Evolutionary conservation across 306 rosid genomes (phyloP).

Genomic region (Sophora flavescens): DNA sequence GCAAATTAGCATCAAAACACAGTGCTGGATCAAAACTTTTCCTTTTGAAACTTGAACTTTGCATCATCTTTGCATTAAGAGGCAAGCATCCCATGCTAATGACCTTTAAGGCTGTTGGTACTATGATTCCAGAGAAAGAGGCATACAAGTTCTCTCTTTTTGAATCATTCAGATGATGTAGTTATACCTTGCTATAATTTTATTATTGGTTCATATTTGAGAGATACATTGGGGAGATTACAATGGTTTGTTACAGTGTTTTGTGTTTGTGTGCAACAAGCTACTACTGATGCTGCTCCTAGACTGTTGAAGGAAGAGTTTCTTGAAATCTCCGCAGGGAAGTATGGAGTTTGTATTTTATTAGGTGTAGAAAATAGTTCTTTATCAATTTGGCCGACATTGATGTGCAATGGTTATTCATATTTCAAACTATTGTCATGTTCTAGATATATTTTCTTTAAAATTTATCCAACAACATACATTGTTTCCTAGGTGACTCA

Average conservation of each 20-base stretch:
- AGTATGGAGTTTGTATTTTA: background rate
- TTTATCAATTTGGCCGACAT: background rate
- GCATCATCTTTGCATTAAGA: conserved; percentile 22
- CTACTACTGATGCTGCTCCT: background rate
- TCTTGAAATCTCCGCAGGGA: background rate
- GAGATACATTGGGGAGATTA: conserved; percentile 27
- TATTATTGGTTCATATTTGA: background rate
- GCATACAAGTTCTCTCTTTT: background rate
- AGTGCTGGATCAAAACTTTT: conserved; percentile 41
- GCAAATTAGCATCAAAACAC: conserved; percentile 56
- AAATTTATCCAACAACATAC: background rate
- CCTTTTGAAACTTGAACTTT: conserved; percentile 40
- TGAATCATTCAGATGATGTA: background rate
- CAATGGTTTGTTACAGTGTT: conserved; percentile 40
- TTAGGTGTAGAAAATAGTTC: background rate
- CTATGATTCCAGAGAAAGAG: background rate
- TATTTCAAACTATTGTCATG: background rate
- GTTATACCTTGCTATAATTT: background rate
- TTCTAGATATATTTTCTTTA: background rate
- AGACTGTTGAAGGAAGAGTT: background rate
- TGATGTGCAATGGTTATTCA: background rate
- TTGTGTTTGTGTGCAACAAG: conserved; percentile 42
- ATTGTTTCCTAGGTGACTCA: background rate
- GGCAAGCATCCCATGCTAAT: conserved; percentile 48
- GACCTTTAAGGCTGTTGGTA: background rate